Evolutionary conservation across 768 basidiomycete species (phyloP), one percentile per base, ranked within the genome.

Genomic region (Termitomyces heimii): DNA sequence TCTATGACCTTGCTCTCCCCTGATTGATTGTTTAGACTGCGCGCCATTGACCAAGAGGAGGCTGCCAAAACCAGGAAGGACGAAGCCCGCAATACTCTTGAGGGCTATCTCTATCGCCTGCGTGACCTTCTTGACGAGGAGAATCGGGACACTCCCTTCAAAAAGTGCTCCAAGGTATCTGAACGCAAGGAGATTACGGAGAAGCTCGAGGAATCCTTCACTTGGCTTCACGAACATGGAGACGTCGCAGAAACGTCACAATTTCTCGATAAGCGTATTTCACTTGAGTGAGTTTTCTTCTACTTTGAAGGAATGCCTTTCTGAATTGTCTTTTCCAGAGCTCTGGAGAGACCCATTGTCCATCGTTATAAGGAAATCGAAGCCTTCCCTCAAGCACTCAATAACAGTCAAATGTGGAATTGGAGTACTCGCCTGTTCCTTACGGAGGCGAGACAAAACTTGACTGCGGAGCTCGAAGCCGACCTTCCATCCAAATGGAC

Each of bases 401-500:
- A 93, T 66, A 87, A 81, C 72, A 85, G 83, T 57, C 89, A 91
- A 68, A 88, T 84, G 82, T 88, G 84, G 89, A 93, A 85, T 73
- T 99, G 83, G 90, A 87, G 80, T 71, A 89, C 84, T 57, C 86
- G 79, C 16, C 70, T 90, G n/a, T 99, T 98, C 86, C 79, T 97
- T 29, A 73, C 78, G 0, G 89, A 93, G 53, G 94, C 95, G 24
- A 77, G 78, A 6, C 68, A 77, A 56, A 95, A 96, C 70, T 72
- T 89, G 44, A 91, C 91, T 2, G 71, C 73, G 3, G 89, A 90
- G 62, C 72, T 77, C 14, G 77, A 78, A 10, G 78, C 76, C 0
- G 86, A 79, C 5, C 71, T 84, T 7, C 84, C 83, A 0, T 85
- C 88, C 0, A 91, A 89, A 67, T 97, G 89, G 84, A 94, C 94